These are phyloP conservation scores for Hymenoscyphus occultus DNA, from an alignment of 2,329 filamentous ascomycete species.

Conservation along the genomic window DNA sequence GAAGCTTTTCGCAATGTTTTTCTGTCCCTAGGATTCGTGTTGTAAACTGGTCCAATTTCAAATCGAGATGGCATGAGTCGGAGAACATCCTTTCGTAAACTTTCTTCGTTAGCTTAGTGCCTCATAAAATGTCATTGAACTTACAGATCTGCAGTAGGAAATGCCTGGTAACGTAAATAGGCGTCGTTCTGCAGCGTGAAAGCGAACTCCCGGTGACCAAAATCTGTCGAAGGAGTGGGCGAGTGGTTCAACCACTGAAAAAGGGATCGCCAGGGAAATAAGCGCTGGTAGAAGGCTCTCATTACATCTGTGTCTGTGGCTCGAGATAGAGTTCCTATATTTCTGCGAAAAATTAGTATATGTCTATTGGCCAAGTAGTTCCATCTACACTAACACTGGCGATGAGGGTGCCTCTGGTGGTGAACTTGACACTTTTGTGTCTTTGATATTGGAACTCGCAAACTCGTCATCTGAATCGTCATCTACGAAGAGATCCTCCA, in stretches of 20 bases:
- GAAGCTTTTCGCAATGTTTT: slow-evolving; percentile 79
- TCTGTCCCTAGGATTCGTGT: slow-evolving; percentile 86
- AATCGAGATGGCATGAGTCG: slow-evolving; percentile 87
- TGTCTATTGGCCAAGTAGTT: not conserved
- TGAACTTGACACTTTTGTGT: slow-evolving; percentile 44
- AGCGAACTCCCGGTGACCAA: slow-evolving; percentile 90
- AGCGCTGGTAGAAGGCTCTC: slow-evolving; percentile 89
- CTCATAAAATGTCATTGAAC: slow-evolving; percentile 25
- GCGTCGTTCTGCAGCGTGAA: slow-evolving; percentile 91
- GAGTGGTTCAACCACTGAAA: slow-evolving; percentile 99
- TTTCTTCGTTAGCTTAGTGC: slow-evolving; percentile 37
- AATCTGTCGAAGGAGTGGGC: slow-evolving; percentile 79
- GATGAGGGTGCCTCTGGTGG: slow-evolving; percentile 44
- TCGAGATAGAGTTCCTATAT: slow-evolving; percentile 39
- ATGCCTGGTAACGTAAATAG: slow-evolving; percentile 88
- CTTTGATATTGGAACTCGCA: slow-evolving; percentile 44
- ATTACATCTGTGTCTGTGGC: slow-evolving; percentile 79
- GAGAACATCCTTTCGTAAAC: slow-evolving; percentile 87
- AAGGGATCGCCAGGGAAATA: slow-evolving; percentile 91
- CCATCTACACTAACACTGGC: slow-evolving; percentile 40
- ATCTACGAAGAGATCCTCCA: slow-evolving; percentile 59
- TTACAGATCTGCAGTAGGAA: slow-evolving; percentile 61
- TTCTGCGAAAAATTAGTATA: slow-evolving; percentile 30
- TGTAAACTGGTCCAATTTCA: slow-evolving; percentile 98
- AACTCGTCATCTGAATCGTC: slow-evolving; percentile 61